Base-by-base conservation (phyloP, 805 yeast genomes). In the Yarrowia keelungensis region DNA sequence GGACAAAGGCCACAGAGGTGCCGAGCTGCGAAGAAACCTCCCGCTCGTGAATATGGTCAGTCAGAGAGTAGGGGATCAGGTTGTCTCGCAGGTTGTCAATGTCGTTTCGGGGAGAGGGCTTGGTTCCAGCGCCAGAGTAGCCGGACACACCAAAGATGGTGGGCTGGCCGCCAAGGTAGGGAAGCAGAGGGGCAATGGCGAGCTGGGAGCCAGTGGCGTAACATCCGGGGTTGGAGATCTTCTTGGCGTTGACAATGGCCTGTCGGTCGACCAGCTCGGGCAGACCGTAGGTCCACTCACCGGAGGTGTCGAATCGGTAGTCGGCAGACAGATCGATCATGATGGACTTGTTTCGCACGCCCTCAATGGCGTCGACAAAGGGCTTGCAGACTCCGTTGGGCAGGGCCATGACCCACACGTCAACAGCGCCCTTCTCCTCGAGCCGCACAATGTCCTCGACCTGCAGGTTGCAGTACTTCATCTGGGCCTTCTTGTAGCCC, bases 61-160 rank as follows among this genome's bases (percentile, higher is more conserved):
- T 95, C 75, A 95, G 84, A 5, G 97, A 88, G 81, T 95, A 95
- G 69, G 99, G 98, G 75, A 95, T 91, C 77, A 95, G 82, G 81
- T 95, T 95, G 80, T 95, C 86, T 71, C 81, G 80, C 77, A 95
- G 83, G 76, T 87, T 83, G 69, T 87, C 83, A 62, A 89, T 81
- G 77, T 95, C 98, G 77, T 95, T 95, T 82, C 93, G 92, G 71
- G 97, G 97, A 14, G 97, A 91, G 69, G 99, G 99, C 81, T 96
- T 95, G 46, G 99, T 93, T 72, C 99, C 99, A 11, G 99, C 99
- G 70, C 99, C 99, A 12, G 99, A 95, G 79, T 94, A 95, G 62
- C 99, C 99, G 61, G 97, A 91, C 42, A 95, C 95, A 76, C 99
- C 99, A 77, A 95, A 95, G 12, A 94, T 84, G 3, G 92, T 82